Conservation (phyloP, 805 yeast genomes). For the Candida khao-thaluensis region DNA sequence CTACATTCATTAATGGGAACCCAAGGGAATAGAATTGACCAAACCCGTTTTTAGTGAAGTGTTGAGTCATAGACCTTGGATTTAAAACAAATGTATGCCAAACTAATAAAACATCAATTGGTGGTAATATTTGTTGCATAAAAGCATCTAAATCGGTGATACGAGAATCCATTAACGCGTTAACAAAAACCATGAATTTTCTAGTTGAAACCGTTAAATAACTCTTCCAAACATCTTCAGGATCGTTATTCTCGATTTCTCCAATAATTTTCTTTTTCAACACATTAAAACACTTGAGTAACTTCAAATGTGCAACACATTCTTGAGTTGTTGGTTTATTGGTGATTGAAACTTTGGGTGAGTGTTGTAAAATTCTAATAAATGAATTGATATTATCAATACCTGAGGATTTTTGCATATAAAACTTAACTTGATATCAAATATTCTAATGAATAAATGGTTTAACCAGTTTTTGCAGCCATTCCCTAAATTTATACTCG, state of each 20-base stretch:
- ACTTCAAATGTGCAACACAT: conserved; percentile 23
- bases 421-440: neutral
- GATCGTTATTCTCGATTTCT: neutral
- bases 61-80: conserved; percentile 12
- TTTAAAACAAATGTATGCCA: conserved; percentile 23
- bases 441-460: too few relatives aligned
- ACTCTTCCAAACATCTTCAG: conserved; percentile 20
- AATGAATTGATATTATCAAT: neutral
- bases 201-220: conserved; percentile 23
- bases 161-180: neutral
- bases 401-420: neutral
- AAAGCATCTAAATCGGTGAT: neutral
- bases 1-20: conserved; percentile 18
- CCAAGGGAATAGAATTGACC: conserved; percentile 16
- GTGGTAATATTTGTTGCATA: conserved; percentile 14
- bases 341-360: neutral
- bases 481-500: too few relatives aligned
- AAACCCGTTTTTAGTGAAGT: neutral
- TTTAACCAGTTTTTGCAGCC: too few relatives aligned
- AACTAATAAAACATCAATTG: conserved; percentile 22
- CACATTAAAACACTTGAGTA: conserved; percentile 20
- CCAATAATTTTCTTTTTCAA: conserved; percentile 16
- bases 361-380: neutral
- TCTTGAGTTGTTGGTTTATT: conserved; percentile 14
- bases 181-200: conserved; percentile 19